Percentiles rank a stretch among this genome's conserved stretches.
phyloP scores from a whole-genome alignment of 2,329 filamentous ascomycete species.

The Exophiala phaeomuriformis region DNA sequence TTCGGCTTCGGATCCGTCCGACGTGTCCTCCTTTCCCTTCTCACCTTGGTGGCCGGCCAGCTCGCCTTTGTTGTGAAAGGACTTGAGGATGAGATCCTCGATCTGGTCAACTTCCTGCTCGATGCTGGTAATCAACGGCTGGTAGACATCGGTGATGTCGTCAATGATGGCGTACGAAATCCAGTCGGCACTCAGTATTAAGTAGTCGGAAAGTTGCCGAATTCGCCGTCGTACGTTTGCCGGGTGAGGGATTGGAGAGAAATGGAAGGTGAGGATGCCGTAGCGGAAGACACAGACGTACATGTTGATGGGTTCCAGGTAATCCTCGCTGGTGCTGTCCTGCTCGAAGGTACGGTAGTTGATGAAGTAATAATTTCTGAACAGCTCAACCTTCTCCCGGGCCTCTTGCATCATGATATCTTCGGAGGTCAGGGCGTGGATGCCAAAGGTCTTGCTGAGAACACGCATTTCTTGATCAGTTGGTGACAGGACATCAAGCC shows the following conservation, averaged over 20 bases:
- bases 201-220: constrained; percentile 85
- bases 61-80: constrained; percentile 55
- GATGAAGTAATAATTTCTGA: constrained; percentile 96
- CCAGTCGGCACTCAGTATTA: constrained; percentile 91
- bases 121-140: constrained; percentile 82
- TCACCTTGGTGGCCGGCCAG: constrained; percentile 34
- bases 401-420: constrained; percentile 97
- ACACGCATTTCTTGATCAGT: constrained; percentile 95
- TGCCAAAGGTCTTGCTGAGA: constrained; percentile 84
- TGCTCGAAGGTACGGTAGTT: constrained; percentile 98
- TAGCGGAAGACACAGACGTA: constrained; percentile 96
- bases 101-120: constrained; percentile 97
- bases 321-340: constrained; percentile 79
- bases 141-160: constrained; percentile 95
- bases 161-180: constrained; percentile 97
- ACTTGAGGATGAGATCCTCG: constrained; percentile 77
- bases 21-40: constrained; percentile 39
- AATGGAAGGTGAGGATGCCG: constrained; percentile 93
- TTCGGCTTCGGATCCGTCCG: constrained; percentile 35
- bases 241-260: constrained; percentile 84
- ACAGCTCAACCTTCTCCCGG: constrained; percentile 95
- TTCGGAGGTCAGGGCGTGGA: constrained; percentile 89
- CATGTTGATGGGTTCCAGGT: constrained; percentile 92
- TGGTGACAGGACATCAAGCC: constrained; percentile 85
- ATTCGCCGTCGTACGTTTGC: constrained; percentile 92